Percentiles rank a stretch among this genome's conserved stretches.
Evolutionary conservation across 2,329 filamentous ascomycete species (phyloP).

Genomic region (Clarireedia monteithiana): DNA sequence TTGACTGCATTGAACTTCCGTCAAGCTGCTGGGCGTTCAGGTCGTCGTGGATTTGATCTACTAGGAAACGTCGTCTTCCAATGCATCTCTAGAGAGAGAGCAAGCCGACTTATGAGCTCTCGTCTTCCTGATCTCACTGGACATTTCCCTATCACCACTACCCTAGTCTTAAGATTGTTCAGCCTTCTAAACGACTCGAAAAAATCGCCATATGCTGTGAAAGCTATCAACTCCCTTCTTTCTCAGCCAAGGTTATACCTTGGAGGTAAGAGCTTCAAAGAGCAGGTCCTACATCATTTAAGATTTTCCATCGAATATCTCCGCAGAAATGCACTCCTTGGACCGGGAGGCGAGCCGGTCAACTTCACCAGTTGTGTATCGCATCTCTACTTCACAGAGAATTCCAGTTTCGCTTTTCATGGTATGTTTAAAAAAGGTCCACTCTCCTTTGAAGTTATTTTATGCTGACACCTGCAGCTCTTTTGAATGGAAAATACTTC

Average conservation of each 20-base stretch:
- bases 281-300: conserved; percentile 66
- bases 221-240: conserved; percentile 57
- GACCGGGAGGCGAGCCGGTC: conserved; percentile 51
- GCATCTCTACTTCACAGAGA: conserved; percentile 71
- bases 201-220: conserved; percentile 51
- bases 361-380: conserved; percentile 66
- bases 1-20: conserved; percentile 70
- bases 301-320: conserved; percentile 78
- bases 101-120: conserved; percentile 63
- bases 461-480: conserved; percentile 29
- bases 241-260: conserved; percentile 64
- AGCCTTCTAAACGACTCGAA: conserved; percentile 59
- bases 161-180: conserved; percentile 61
- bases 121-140: conserved; percentile 66
- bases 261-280: conserved; percentile 58
- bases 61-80: conserved; percentile 78
- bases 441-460: conserved; percentile 4
- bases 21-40: conserved; percentile 69
- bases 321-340: conserved; percentile 58
- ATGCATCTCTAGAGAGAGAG: conserved; percentile 51
- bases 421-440: conserved; percentile 25
- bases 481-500: conserved; percentile 66
- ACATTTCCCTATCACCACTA: conserved; percentile 71
- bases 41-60: conserved; percentile 72
- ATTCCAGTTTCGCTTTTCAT: conserved; percentile 69